phyloP scores from a whole-genome alignment of 805 yeast species.

The Wickerhamomyces kurtzmanii region DNA sequence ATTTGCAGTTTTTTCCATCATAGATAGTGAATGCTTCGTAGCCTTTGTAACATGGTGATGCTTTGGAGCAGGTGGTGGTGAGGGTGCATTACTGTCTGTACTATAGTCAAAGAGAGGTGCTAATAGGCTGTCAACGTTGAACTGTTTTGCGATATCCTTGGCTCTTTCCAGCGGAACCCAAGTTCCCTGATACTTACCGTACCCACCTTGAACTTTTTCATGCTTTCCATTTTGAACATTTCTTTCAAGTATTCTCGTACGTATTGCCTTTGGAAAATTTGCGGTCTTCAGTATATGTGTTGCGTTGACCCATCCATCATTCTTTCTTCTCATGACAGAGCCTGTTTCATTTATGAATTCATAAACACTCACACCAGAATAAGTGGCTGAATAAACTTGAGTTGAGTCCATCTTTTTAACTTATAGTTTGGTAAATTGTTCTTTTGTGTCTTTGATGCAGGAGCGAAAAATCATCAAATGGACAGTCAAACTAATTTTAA shows the following conservation, averaged over 20 bases:
- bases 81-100: constrained; percentile 35
- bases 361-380: constrained; percentile 78
- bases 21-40: constrained; percentile 7
- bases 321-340: constrained; percentile 70
- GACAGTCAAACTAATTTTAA: too few species aligned
- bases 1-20: constrained; percentile 9
- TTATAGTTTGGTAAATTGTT: too few species aligned
- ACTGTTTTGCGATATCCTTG: constrained; percentile 50
- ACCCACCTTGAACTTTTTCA: constrained; percentile 95
- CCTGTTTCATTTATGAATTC: constrained; percentile 59
- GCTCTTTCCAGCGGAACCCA: constrained; percentile 89
- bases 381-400: constrained; percentile 64
- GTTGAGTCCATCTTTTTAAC: constrained; percentile 15
- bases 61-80: constrained; percentile 55
- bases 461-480: too few species aligned
- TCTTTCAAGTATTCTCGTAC: constrained; percentile 85
- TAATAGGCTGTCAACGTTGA: constrained; percentile 52
- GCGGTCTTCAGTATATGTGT: constrained; percentile 93
- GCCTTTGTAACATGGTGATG: constrained; percentile 50
- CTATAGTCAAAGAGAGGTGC: constrained; percentile 57
- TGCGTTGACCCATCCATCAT: constrained; percentile 85
- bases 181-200: constrained; percentile 94
- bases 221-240: constrained; percentile 88
- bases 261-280: constrained; percentile 85
- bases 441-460: too few species aligned